Percentiles rank a stretch among this genome's conserved stretches.
phyloP scores from a whole-genome alignment of 1,284 basidiomycete species.

The Trichosporon faecale region DNA sequence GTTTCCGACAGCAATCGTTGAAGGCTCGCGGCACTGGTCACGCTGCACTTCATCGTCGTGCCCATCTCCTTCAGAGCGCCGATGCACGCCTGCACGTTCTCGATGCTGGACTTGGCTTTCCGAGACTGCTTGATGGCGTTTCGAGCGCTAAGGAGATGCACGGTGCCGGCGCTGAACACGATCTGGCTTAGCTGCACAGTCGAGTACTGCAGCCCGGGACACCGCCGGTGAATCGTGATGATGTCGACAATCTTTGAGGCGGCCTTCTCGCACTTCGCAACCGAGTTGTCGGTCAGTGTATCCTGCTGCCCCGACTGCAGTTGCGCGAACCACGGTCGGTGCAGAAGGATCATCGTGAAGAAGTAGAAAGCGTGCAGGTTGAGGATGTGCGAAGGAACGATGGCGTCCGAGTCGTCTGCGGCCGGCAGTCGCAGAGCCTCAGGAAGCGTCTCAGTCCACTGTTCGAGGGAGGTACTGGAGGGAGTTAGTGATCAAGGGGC shows the following conservation, averaged over 20 bases:
- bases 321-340: constrained; percentile 29
- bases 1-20: constrained; percentile 20
- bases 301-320: constrained; percentile 10
- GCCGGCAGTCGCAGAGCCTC: constrained; percentile 20
- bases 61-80: constrained; percentile 27
- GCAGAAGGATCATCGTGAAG: constrained; percentile 31
- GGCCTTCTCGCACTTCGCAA: constrained; percentile 23
- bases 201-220: constrained; percentile 37
- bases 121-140: constrained; percentile 20
- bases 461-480: constrained; percentile 16
- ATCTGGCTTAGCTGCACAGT: constrained; percentile 36
- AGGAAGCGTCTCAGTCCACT: constrained; percentile 28
- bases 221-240: constrained; percentile 27
- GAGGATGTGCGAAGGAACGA: constrained; percentile 30
- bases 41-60: constrained; percentile 21
- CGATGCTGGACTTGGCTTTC: constrained; percentile 21
- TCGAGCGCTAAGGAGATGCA: constrained; percentile 35
- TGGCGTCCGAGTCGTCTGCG: constrained; percentile 4
- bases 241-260: constrained; percentile 29
- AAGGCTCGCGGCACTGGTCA: constrained; percentile 16
- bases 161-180: constrained; percentile 36
- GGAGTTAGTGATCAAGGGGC: not conserved
- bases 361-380: constrained; percentile 29
- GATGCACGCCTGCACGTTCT: constrained; percentile 26
- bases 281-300: constrained; percentile 6